phyloP scores from a whole-genome alignment of 2,329 filamentous ascomycete genomes.

The Bipolaris sorokiniana region DNA sequence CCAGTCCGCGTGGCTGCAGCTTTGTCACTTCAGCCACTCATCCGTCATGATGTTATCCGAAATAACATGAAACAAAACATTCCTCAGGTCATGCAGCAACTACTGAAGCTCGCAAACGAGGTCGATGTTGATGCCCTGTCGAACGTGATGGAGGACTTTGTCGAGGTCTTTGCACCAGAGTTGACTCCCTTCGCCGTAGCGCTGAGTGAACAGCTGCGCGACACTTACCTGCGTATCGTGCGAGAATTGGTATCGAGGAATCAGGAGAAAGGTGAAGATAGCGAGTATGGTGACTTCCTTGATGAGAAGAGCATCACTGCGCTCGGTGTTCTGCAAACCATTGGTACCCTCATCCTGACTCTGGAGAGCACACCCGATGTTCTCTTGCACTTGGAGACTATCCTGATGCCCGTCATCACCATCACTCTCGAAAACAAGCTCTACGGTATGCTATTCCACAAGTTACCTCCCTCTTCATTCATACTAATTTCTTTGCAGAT shows the following conservation, averaged over 20 bases:
- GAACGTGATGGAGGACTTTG: constrained; percentile 99
- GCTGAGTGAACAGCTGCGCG: constrained; percentile 90
- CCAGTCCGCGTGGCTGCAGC: constrained; percentile 94
- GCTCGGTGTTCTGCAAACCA: constrained; percentile 93
- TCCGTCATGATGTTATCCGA: constrained; percentile 92
- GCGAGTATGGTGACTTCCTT: constrained; percentile 84
- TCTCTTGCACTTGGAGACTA: constrained; percentile 88
- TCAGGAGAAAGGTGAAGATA: constrained; percentile 73
- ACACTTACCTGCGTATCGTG: constrained; percentile 94
- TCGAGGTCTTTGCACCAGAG: constrained; percentile 97
- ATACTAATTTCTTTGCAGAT: constrained; percentile 59
- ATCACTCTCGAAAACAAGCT: constrained; percentile 98
- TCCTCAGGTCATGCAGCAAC: constrained; percentile 98
- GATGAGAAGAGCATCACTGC: constrained; percentile 99
- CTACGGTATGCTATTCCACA: constrained; percentile 65
- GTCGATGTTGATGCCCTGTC: constrained; percentile 96
- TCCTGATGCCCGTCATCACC: constrained; percentile 95
- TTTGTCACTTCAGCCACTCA: constrained; percentile 90
- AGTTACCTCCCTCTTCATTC: background rate
- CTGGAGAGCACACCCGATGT: constrained; percentile 97
- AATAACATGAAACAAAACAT: constrained; percentile 97
- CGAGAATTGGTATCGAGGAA: constrained; percentile 90
- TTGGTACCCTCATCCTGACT: constrained; percentile 94
- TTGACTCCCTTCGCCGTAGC: constrained; percentile 96
- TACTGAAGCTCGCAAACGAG: constrained; percentile 95